A percentile compares a stretch with the other conserved stretches of the same genome.
Evolutionary conservation across 2,329 filamentous ascomycete genomes (phyloP).

Genomic region (Colletotrichum graminicola): DNA sequence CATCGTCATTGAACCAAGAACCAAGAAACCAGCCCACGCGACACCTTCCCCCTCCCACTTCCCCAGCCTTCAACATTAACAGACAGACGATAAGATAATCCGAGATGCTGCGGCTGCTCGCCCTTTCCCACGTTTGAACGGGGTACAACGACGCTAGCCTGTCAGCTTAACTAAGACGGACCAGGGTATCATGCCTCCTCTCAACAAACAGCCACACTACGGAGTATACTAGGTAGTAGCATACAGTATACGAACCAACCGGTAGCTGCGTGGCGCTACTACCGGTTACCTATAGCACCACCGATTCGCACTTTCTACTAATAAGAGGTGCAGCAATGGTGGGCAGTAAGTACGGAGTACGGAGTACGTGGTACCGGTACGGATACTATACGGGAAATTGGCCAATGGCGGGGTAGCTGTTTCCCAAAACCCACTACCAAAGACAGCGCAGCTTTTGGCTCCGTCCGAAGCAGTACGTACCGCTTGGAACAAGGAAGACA

Average conservation of each 20-base stretch:
- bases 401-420: constrained; percentile 36
- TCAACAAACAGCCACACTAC: not conserved
- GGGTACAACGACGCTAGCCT: not conserved
- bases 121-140: not conserved
- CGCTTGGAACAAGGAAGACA: not conserved
- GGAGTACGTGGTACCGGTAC: too few species aligned
- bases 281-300: not conserved
- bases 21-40: not conserved
- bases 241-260: too few species aligned
- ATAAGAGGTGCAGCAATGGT: not conserved
- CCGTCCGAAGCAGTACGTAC: not conserved
- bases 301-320: not conserved
- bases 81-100: not conserved
- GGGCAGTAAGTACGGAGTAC: too few species aligned
- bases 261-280: too few species aligned
- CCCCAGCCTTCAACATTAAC: not conserved
- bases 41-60: too few species aligned
- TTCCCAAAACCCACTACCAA: constrained; percentile 37
- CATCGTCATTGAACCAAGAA: not conserved
- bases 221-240: too few species aligned
- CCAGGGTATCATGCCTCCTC: not conserved
- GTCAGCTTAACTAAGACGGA: constrained; percentile 2
- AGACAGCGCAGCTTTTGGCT: not conserved
- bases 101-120: not conserved
- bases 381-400: too few species aligned